phyloP scores from a whole-genome alignment of 2,329 filamentous ascomycete species.

The Clonostachys sp. region DNA sequence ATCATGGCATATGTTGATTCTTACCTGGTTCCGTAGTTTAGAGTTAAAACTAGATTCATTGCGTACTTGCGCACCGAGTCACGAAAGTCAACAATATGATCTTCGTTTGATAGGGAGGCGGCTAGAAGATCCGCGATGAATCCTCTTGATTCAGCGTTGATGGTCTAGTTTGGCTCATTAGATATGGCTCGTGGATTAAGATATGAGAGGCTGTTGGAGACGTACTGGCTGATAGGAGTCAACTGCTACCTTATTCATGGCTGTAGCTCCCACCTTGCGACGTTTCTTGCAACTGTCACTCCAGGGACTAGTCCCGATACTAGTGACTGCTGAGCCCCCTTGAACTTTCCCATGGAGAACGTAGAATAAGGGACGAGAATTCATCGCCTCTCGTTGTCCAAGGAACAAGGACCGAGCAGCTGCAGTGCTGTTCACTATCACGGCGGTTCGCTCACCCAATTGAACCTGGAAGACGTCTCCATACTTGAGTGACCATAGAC shows the following conservation, averaged over 20 bases:
- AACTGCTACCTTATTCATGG: not conserved
- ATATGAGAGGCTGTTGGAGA: not conserved
- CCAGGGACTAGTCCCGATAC: conserved; percentile 64
- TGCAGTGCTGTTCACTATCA: not conserved
- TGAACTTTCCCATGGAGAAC: conserved; percentile 55
- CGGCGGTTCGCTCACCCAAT: not conserved
- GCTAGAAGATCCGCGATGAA: not conserved
- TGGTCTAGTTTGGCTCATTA: not conserved
- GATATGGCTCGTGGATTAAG: not conserved
- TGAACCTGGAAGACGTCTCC: not conserved
- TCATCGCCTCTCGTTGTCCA: conserved; percentile 43
- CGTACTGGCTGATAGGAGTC: not conserved
- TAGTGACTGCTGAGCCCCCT: conserved; percentile 14
- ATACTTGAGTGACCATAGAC: not conserved
- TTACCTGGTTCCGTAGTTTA: not conserved
- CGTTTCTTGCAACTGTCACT: conserved; percentile 59
- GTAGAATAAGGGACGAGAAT: conserved; percentile 64
- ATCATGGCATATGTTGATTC: not conserved
- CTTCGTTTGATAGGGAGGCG: not conserved
- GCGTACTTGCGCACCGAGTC: not conserved
- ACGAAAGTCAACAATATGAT: not conserved
- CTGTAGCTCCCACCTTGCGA: not conserved
- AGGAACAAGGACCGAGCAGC: not conserved
- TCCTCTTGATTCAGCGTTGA: not conserved
- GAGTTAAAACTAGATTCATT: not conserved